Evolutionary conservation across 306 rosid genomes (phyloP), one percentile per base, ranked within the genome.

Genomic region (Cyamopsis tetragonoloba): DNA sequence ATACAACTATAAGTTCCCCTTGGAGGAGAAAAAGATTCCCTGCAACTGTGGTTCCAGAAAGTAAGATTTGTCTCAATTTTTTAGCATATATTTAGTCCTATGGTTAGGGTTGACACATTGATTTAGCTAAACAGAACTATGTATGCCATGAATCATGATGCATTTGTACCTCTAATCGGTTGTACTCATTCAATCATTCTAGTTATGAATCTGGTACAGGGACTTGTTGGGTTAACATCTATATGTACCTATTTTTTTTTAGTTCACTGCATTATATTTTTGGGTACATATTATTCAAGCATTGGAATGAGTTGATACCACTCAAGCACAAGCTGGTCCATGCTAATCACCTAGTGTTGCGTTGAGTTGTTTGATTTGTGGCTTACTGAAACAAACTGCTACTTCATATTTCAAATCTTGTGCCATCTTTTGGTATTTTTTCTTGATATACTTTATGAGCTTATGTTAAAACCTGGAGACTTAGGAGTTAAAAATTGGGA

Each of bases 11-110:
- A 93, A 93, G 86, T 93, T 93, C 70, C 99, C 99, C 58, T 86
- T 93, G 88, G 99, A 93, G 84, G 99, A 90, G 74, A 88, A 90
- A 80, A 93, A 93, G 83, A 93, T 93, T 63, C 96, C 99, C 63
- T 93, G 99, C 81, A 83, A 93, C 81, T 93, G 97, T 77, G 91
- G 96, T 71, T 87, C 99, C 23, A 93, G 64, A 78, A 90, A 85
- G 99, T 93, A 89, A 78, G 84, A 55, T 67, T 55, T 8, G 9
- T 62, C 23, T 48, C 20, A 69, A 32, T 32, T 68, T 60, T 32
- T 22, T 54, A 15, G 53, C 42, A 30, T 49, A 64, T 49, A 57
- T 46, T 37, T 32, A 42, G 39, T 59, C 42, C 46, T 32, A 11
- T 75, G 68, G 54, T 35, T n/a, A 64, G 28, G 12, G 24, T 23